Evolutionary conservation across 345 rosid genomes (phyloP).

Genomic region (Cardamine occulta): DNA sequence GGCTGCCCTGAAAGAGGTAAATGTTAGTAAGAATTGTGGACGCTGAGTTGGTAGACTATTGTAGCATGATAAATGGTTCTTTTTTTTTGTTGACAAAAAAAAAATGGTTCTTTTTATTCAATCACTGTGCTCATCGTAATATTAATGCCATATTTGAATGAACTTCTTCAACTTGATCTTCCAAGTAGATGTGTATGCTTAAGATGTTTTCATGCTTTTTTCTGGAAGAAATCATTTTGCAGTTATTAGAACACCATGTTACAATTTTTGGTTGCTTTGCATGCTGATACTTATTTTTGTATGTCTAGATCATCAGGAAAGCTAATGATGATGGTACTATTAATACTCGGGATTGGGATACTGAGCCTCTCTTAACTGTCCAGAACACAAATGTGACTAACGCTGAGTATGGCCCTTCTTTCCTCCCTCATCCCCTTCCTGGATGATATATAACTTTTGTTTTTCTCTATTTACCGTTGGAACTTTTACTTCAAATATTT

Average conservation of each 20-base stretch:
- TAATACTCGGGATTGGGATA: constrained; percentile 78
- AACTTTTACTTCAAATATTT: constrained; percentile 18
- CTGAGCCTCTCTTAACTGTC: constrained; percentile 74
- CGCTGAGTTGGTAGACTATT: constrained; percentile 7
- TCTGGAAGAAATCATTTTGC: constrained; percentile 11
- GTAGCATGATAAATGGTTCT: constrained; percentile 20
- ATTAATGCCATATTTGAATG: constrained; percentile 15
- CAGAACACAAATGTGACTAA: constrained; percentile 47
- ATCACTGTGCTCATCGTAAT: constrained; percentile 11
- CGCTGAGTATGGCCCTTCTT: constrained; percentile 58
- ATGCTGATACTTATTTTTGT: constrained; percentile 29
- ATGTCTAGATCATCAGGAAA: constrained; percentile 65
- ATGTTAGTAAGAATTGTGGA: constrained; percentile 19
- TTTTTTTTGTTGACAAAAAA: too few species aligned
- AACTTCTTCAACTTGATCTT: constrained; percentile 16
- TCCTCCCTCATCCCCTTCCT: constrained; percentile 22
- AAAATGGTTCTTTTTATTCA: too few species aligned
- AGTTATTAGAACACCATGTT: background rate
- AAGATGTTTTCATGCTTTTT: constrained; percentile 24
- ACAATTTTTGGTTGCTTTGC: constrained; percentile 5
- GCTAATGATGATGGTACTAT: constrained; percentile 77
- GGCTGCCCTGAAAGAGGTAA: constrained; percentile 77
- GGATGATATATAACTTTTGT: constrained; percentile 12
- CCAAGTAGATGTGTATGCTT: constrained; percentile 12
- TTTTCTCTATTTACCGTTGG: constrained; percentile 26